Conservation (phyloP, 345 rosid genomes). For the Microthlaspi erraticum region DNA sequence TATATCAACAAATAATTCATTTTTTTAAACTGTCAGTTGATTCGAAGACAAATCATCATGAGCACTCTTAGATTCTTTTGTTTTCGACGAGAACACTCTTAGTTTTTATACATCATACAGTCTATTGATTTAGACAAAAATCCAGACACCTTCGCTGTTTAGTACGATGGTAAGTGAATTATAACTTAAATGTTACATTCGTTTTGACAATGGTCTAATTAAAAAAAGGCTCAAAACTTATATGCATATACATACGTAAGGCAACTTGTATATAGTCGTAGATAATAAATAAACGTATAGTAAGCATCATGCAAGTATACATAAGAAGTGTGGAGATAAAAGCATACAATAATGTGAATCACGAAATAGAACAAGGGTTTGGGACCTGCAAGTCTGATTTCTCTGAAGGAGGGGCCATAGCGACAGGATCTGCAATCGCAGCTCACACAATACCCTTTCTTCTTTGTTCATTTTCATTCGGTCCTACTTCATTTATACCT, state of each 20-base stretch:
- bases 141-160: not conserved
- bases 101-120: not conserved
- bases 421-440: constrained; percentile 44
- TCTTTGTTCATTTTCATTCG: constrained; percentile 29
- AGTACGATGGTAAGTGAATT: not conserved
- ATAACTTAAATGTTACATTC: not conserved
- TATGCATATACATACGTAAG: constrained; percentile 22
- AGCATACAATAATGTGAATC: constrained; percentile 47
- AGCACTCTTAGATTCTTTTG: too few species aligned
- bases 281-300: constrained; percentile 19
- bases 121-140: not conserved
- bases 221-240: not conserved
- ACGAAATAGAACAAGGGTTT: constrained; percentile 49
- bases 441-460: constrained; percentile 34
- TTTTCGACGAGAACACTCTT: not conserved
- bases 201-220: constrained; percentile 3
- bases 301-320: constrained; percentile 3
- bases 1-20: constrained; percentile 15
- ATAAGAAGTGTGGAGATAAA: constrained; percentile 29
- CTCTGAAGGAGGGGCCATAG: constrained; percentile 46
- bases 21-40: not conserved
- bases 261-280: constrained; percentile 24
- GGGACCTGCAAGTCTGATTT: constrained; percentile 46
- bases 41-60: not conserved
- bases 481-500: constrained; percentile 37